phyloP scores from a whole-genome alignment of 1,284 basidiomycete species.

The Austropuccinia psidii region DNA sequence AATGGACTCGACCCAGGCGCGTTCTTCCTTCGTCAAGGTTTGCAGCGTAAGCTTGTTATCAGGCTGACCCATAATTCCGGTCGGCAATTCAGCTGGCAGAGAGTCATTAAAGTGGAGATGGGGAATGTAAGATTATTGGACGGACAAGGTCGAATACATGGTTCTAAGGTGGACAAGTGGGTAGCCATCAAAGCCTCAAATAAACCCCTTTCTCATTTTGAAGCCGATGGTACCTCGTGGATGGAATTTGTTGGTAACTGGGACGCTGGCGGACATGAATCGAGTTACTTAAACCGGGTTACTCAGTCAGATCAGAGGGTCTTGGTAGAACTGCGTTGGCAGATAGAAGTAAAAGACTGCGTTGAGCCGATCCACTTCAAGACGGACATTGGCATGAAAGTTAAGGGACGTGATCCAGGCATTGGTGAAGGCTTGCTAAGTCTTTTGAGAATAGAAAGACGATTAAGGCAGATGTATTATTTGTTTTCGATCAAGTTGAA shows the following conservation, averaged over 20 bases:
- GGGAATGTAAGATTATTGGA: slow-evolving; percentile 80
- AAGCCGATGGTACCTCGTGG: slow-evolving; percentile 67
- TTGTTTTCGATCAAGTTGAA: slow-evolving; percentile 72
- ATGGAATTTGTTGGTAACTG: slow-evolving; percentile 68
- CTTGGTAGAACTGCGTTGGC: slow-evolving; percentile 67
- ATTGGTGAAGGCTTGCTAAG: slow-evolving; percentile 67
- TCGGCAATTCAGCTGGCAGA: slow-evolving; percentile 73
- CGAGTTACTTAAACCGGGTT: slow-evolving; percentile 71
- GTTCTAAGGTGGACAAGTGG: slow-evolving; percentile 25
- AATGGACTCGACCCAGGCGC: slow-evolving; percentile 73
- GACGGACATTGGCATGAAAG: slow-evolving; percentile 78
- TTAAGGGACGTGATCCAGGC: slow-evolving; percentile 75
- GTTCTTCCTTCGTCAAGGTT: slow-evolving; percentile 82
- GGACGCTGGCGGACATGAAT: slow-evolving; percentile 90
- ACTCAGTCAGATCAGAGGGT: slow-evolving; percentile 71
- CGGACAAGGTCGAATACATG: slow-evolving; percentile 66
- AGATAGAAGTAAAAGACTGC: slow-evolving; percentile 73
- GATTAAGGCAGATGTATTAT: slow-evolving; percentile 65
- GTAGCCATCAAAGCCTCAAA: slow-evolving; percentile 23
- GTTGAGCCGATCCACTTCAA: slow-evolving; percentile 72
- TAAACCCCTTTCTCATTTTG: slow-evolving; percentile 38
- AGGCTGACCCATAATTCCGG: slow-evolving; percentile 80
- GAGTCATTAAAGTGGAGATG: slow-evolving; percentile 65
- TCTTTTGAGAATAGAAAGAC: slow-evolving; percentile 67
- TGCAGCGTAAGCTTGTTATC: slow-evolving; percentile 74